Evolutionary conservation across 305 asterid genomes (phyloP).

Genomic region (Solanum aculeatissimum): DNA sequence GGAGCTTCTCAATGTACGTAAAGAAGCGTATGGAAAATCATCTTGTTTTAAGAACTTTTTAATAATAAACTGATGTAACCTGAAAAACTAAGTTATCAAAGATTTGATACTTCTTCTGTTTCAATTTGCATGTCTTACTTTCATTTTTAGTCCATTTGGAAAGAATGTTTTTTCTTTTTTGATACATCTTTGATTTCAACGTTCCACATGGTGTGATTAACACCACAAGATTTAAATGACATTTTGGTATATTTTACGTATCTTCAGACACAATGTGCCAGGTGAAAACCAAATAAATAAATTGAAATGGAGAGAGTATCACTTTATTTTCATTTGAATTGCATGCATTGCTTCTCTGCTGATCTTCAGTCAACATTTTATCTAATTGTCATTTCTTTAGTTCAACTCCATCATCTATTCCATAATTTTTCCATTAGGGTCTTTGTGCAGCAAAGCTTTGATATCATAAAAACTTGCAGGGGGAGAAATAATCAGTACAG

Average conservation of each 20-base stretch:
- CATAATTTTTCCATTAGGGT: neutral
- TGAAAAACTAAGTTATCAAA: neutral
- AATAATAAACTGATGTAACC: neutral
- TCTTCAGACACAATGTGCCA: neutral
- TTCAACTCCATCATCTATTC: neutral
- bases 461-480: neutral
- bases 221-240: neutral
- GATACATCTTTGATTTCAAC: neutral
- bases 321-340: neutral
- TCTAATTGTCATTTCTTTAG: neutral
- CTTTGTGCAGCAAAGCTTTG: slow-evolving; percentile 5
- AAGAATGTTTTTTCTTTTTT: neutral
- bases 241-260: too few relatives aligned
- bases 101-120: neutral
- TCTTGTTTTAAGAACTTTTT: neutral
- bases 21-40: neutral
- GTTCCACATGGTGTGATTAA: neutral
- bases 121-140: neutral
- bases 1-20: neutral
- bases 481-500: neutral
- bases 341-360: neutral
- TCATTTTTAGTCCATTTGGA: neutral
- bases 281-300: neutral
- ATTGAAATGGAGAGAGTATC: neutral
- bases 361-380: neutral